Evolutionary conservation across 2,329 filamentous ascomycete genomes (phyloP).

Genomic region (Penicillium sp.): DNA sequence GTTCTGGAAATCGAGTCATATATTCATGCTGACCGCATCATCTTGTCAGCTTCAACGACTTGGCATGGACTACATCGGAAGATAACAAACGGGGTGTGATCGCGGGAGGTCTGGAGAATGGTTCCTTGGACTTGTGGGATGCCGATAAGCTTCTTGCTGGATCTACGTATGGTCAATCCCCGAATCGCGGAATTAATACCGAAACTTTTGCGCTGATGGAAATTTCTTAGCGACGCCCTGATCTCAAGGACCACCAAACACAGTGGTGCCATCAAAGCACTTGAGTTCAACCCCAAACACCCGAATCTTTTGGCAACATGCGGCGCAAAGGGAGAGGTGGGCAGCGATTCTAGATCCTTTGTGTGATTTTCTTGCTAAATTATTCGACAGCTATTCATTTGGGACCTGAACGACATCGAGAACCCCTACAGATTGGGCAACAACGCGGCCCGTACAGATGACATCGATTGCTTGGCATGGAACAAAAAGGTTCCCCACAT

Average conservation of each 20-base stretch:
- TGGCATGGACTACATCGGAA: slow-evolving; percentile 86
- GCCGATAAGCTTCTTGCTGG: slow-evolving; percentile 66
- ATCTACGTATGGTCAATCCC: slow-evolving; percentile 47
- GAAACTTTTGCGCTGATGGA: slow-evolving; percentile 16
- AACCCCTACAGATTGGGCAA: slow-evolving; percentile 89
- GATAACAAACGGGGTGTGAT: slow-evolving; percentile 84
- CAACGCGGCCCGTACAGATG: slow-evolving; percentile 83
- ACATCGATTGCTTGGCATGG: slow-evolving; percentile 96
- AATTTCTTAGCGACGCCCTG: slow-evolving; percentile 63
- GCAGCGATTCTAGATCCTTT: not conserved
- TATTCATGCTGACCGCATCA: slow-evolving; percentile 23
- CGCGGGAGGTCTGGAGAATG: slow-evolving; percentile 92
- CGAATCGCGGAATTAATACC: not conserved
- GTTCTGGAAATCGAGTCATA: not conserved
- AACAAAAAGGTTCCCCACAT: slow-evolving; percentile 98
- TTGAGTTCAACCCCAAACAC: slow-evolving; percentile 95
- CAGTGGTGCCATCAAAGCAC: slow-evolving; percentile 84
- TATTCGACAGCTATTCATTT: slow-evolving; percentile 70
- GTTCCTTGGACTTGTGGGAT: slow-evolving; percentile 91
- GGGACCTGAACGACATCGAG: slow-evolving; percentile 86
- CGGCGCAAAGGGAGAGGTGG: slow-evolving; percentile 80
- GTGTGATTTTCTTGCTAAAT: slow-evolving; percentile 4
- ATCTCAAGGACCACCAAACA: slow-evolving; percentile 89
- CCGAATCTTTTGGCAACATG: slow-evolving; percentile 90
- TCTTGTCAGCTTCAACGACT: slow-evolving; percentile 80